A percentile compares a stretch with the other conserved stretches of the same genome.
These are phyloP conservation scores for Carex parvula DNA, from an alignment of 176 grass and related monocot species.

Conservation along the genomic window DNA sequence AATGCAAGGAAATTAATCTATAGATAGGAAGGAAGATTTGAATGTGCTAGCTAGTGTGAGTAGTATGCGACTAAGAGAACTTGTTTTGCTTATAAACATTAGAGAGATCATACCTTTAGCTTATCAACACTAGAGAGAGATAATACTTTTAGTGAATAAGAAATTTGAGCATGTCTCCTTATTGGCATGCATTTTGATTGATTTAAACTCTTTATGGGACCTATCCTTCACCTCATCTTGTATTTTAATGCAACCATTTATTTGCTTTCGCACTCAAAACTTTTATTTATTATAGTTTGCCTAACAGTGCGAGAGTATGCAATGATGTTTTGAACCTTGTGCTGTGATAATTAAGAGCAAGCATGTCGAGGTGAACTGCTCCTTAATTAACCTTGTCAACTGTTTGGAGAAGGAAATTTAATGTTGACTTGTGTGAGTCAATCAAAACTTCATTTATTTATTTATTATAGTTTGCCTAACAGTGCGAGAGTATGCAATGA, in stretches of 20 bases:
- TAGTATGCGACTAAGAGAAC: slow-evolving; percentile 1
- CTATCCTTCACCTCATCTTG: slow-evolving; percentile 26
- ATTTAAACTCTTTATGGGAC: slow-evolving; percentile 21
- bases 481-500: too few relatives aligned
- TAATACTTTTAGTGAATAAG: slow-evolving; percentile 21
- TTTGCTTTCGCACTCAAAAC: slow-evolving; percentile 8
- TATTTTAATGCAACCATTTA: slow-evolving; percentile 26
- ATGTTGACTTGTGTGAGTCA: not conserved
- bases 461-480: too few relatives aligned
- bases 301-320: not conserved
- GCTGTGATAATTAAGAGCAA: not conserved
- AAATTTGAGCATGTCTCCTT: slow-evolving; percentile 28
- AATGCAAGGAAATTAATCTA: not conserved
- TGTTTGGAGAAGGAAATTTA: slow-evolving; percentile 6
- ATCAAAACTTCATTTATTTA: too few relatives aligned
- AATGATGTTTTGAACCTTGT: slow-evolving; percentile 11
- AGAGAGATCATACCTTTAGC: not conserved
- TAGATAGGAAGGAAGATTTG: slow-evolving; percentile 5
- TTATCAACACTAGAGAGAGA: not conserved
- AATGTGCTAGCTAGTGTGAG: not conserved
- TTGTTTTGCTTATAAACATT: slow-evolving; percentile 24
- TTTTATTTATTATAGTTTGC: slow-evolving; percentile 2
- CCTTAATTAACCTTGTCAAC: not conserved
- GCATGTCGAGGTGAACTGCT: not conserved
- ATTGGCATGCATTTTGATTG: slow-evolving; percentile 25